These are phyloP conservation scores for Starmera dryadoides DNA, from an alignment of 805 yeast species.

Conservation along the genomic window DNA sequence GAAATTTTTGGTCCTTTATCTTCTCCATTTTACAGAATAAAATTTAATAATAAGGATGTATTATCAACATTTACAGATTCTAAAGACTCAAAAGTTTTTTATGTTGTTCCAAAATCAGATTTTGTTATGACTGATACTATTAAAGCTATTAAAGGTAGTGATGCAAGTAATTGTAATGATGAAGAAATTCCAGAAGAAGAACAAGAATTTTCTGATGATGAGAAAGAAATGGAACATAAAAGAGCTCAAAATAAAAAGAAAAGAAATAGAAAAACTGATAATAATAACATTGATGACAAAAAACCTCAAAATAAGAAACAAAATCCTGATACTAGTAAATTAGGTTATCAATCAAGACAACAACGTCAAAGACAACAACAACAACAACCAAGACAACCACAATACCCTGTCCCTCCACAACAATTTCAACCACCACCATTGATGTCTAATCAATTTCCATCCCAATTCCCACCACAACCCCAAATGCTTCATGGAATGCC, in stretches of 20 bases:
- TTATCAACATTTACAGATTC: constrained; percentile 36
- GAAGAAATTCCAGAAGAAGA: constrained; percentile 92
- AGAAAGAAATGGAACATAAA: constrained; percentile 69
- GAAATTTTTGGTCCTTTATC: constrained; percentile 90
- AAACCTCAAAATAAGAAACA: not conserved
- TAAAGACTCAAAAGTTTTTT: constrained; percentile 55
- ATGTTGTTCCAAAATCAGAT: constrained; percentile 74
- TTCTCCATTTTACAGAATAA: constrained; percentile 73
- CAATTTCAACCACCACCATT: constrained; percentile 9
- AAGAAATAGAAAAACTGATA: constrained; percentile 21
- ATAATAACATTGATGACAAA: not conserved
- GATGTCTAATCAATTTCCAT: constrained; percentile 16
- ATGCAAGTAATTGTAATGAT: constrained; percentile 91
- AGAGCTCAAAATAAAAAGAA: constrained; percentile 51
- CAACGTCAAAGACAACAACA: constrained; percentile 17
- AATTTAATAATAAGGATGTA: constrained; percentile 47
- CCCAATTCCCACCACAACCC: constrained; percentile 9
- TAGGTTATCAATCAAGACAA: constrained; percentile 14
- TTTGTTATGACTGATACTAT: constrained; percentile 72
- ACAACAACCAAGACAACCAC: constrained; percentile 16
- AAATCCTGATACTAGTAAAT: not conserved
- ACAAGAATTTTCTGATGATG: constrained; percentile 94
- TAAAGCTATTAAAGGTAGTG: constrained; percentile 73
- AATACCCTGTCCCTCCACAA: not conserved
- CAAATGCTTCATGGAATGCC: constrained; percentile 9